phyloP scores from a whole-genome alignment of 2,329 filamentous ascomycete genomes.

The Penicillium aurantiogriseum region DNA sequence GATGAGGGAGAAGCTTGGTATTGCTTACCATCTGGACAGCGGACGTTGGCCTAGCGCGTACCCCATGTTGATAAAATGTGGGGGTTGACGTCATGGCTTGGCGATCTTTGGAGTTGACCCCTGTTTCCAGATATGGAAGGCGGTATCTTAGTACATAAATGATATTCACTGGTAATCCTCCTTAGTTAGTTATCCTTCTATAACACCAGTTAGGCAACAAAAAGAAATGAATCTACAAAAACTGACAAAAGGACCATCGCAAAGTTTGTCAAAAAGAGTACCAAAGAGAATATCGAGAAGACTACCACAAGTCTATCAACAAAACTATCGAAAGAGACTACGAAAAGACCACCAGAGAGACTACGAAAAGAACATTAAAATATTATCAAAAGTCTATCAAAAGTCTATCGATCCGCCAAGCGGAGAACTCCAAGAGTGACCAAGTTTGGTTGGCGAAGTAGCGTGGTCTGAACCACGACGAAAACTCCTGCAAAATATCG shows the following conservation, averaged over 20 bases:
- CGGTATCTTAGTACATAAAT: neutral
- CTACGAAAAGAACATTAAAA: too few relatives aligned
- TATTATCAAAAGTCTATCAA: too few relatives aligned
- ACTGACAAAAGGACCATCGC: too few relatives aligned
- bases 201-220: neutral
- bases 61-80: conserved; percentile 2
- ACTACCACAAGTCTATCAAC: too few relatives aligned
- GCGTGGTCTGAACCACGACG: neutral
- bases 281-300: too few relatives aligned
- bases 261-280: too few relatives aligned
- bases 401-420: neutral
- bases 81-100: conserved; percentile 12
- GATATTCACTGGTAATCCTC: neutral
- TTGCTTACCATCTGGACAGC: neutral
- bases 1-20: conserved; percentile 5
- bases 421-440: neutral
- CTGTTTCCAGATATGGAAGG: neutral
- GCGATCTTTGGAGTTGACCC: conserved; percentile 2
- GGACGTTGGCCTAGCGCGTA: conserved; percentile 2
- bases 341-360: too few relatives aligned
- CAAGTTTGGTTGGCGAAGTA: conserved; percentile 12
- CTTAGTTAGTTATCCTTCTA: neutral
- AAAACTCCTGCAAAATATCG: neutral
- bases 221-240: too few relatives aligned
- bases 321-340: too few relatives aligned